Evolutionary conservation across 2,329 filamentous ascomycete genomes (phyloP), one percentile per base, ranked within the genome.

Genomic region (Davidsoniella eucalypti): DNA sequence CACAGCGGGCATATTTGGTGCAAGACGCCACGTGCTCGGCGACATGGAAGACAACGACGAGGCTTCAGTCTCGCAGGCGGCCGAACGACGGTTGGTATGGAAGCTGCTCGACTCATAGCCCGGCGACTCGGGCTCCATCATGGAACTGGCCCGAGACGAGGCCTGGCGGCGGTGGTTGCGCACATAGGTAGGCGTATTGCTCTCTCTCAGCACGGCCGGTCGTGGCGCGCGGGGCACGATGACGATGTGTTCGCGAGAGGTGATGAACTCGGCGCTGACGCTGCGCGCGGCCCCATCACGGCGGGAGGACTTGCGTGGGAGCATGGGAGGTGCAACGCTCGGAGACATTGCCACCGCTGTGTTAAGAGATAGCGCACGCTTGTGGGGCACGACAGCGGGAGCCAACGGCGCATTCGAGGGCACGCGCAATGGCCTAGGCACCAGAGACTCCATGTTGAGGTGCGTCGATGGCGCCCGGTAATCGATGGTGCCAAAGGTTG

Each of bases 231-330:
- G 29, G 6, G 29, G 29, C 29, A 33, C 29, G 29, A 33, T 10
- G 6, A 33, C 4, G 29, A 9, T 33, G 29, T 12, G 29, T 33
- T 33, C 29, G 3, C 29, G 29, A 33, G 29, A 33, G 29, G 12
- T 33, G 29, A 33, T 33, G 29, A 33, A 33, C 29, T 33, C 29
- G 12, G 29, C 29, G 29, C 29, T 42, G 21, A 23, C 21, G n/a
- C 37, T 42, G 26, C 39, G 47, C 18, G 47, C 17, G 25, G 36
- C 25, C 16, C 16, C n/a, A 4, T 42, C 36, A 39, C 51, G 51
- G 16, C 48, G 47, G 5, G 51, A 50, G n/a, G 51, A 53, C 6
- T 39, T 44, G 12, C 44, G 47, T 2, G 47, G 47, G 9, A 49
- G 40, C 26, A 43, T 18, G 3, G 47, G 47, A 4, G 40, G 47